Evolutionary conservation across 225 moss, liverwort and hornwort species (phyloP).

Genomic region (Anthoceros angustus): DNA sequence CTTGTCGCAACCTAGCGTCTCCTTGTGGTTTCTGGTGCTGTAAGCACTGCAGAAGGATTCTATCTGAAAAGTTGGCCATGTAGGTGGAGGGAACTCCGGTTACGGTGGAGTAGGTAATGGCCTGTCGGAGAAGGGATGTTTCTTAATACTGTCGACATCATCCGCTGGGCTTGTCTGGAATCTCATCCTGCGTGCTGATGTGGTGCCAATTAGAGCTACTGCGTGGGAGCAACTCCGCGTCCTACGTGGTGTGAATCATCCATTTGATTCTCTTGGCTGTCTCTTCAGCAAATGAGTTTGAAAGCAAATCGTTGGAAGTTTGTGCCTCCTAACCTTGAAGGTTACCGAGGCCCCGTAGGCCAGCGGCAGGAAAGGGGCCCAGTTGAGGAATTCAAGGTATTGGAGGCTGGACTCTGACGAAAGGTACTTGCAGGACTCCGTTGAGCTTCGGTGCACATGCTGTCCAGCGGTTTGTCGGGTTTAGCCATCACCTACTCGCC

Average conservation of each 20-base stretch:
- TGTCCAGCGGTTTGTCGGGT: not conserved
- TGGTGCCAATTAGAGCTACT: conserved; percentile 69
- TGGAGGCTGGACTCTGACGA: conserved; percentile 86
- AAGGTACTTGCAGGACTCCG: conserved; percentile 30
- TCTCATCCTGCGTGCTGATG: conserved; percentile 50
- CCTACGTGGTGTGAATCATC: conserved; percentile 39
- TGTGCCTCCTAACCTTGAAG: not conserved
- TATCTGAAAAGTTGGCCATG: not conserved
- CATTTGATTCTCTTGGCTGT: not conserved
- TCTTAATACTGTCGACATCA: conserved; percentile 65
- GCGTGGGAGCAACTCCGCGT: conserved; percentile 83
- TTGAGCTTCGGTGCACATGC: not conserved
- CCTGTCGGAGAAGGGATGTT: conserved; percentile 55
- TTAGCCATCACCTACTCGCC: not conserved
- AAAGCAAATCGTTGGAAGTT: not conserved
- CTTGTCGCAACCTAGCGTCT: not conserved
- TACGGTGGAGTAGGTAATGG: conserved; percentile 77
- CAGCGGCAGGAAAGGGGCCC: conserved; percentile 63
- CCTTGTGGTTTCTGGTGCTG: not conserved
- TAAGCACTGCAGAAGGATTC: not conserved
- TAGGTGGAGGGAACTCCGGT: conserved; percentile 89
- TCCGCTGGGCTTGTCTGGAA: conserved; percentile 81
- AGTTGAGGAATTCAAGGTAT: conserved; percentile 66
- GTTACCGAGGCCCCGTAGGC: conserved; percentile 52
- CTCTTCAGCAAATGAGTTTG: not conserved